phyloP scores from a whole-genome alignment of 2,329 filamentous ascomycete genomes.

The Phaeosphaeriaceae sp. region DNA sequence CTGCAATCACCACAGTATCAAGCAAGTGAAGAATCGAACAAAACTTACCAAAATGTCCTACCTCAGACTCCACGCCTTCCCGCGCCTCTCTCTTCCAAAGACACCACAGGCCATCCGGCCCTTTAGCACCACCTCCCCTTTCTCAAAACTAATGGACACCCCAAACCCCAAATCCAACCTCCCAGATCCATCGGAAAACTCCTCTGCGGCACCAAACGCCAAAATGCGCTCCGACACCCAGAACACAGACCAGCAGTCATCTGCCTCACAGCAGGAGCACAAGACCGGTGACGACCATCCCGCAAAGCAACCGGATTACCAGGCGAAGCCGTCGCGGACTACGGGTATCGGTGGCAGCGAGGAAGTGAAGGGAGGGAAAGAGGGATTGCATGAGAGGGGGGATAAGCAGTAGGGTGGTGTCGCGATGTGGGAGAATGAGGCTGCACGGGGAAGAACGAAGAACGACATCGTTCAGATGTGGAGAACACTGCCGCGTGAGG shows the following conservation, averaged over 20 bases:
- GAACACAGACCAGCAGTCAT: constrained; percentile 40
- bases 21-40: not conserved
- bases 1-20: not conserved
- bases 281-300: constrained; percentile 44
- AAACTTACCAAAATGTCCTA: not conserved
- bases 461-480: not conserved
- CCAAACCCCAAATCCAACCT: constrained; percentile 26
- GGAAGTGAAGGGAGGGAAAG: constrained; percentile 44
- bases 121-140: constrained; percentile 14
- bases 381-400: constrained; percentile 29
- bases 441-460: not conserved
- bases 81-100: not conserved
- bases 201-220: constrained; percentile 29
- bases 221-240: constrained; percentile 32
- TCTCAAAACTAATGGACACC: constrained; percentile 22
- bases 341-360: constrained; percentile 43
- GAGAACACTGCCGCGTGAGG: not conserved
- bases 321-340: constrained; percentile 36
- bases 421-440: not conserved
- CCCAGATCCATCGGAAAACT: constrained; percentile 23
- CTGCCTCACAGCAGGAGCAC: constrained; percentile 35
- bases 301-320: constrained; percentile 47
- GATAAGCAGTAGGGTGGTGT: constrained; percentile 10
- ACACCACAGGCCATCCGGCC: not conserved
- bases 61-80: constrained; percentile 10